Base-by-base conservation (phyloP, 2,329 filamentous ascomycete species). In the Trichoderma koningiopsis region DNA sequence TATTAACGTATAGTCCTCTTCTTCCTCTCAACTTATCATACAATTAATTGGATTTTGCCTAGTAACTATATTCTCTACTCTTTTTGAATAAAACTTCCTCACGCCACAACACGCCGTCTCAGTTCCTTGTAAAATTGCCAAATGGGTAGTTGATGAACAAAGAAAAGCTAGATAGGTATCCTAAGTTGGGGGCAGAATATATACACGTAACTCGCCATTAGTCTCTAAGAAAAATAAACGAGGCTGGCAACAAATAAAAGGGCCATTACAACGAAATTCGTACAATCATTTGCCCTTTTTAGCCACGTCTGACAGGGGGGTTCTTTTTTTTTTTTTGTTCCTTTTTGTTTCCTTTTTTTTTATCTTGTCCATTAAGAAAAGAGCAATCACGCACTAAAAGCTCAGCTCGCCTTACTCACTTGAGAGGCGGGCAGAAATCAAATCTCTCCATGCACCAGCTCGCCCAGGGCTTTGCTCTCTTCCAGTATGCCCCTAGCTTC, bases 401-500 rank as follows among this genome's bases (percentile, higher is more conserved):
- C 35, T 22, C 31, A n/a, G 22, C 24, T 40, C 47, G 33, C 16
- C 40, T 7, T 10, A n/a, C 16, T 63, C 31, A 19, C n/a, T 19
- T 14, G 29, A 59, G 56, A 40, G n/a, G 33, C 8, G 13, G 33
- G 3, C 3, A 14, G 3, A 3, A 35, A n/a, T 77, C 68, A 79
- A 27, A 71, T 64, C 47, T 91, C 89, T 71, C 90, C 89, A 72
- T 93, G 86, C 65, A 95, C 75, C 72, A 92, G 81, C 73, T 89
- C 85, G 0, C 91, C 92, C 60, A 95, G 80, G 64, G 85, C 82
- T 72, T 86, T 87, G 77, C 92, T 93, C 71, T 91, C 87, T 72
- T 85, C 81, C 75, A 95, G 79, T 24, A 94, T 87, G 31, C 79
- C 78, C 72, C 82, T 80, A 22, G 86, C 86, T 69, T 82, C 78